Percentiles rank a stretch among this genome's conserved stretches.
Conservation (phyloP, 2,329 filamentous ascomycete genomes). For the Ophiostoma sp. region DNA sequence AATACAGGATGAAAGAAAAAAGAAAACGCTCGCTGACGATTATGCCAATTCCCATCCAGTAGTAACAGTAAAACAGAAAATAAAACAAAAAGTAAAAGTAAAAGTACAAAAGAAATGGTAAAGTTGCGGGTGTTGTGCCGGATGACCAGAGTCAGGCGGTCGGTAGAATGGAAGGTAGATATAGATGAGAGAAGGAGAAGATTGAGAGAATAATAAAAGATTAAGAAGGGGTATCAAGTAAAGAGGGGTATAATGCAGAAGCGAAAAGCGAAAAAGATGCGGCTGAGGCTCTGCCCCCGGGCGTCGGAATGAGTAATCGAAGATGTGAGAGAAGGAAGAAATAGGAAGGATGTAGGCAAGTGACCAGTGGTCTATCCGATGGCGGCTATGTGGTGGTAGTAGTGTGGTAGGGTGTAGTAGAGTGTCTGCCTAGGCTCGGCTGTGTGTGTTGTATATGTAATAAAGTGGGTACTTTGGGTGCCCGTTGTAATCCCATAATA, state of each 20-base stretch:
- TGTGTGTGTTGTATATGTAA: neutral
- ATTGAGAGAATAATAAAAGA: neutral
- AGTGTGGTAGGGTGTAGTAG: neutral
- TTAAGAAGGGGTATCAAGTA: constrained; percentile 13
- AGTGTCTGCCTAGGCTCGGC: constrained; percentile 5
- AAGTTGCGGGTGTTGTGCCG: neutral
- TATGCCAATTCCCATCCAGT: neutral
- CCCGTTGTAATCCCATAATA: too few relatives aligned
- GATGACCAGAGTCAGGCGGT: neutral
- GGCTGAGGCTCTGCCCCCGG: constrained; percentile 9
- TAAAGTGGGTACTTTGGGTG: neutral
- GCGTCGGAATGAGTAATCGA: neutral
- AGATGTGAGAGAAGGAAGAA: neutral
- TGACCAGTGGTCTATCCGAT: neutral
- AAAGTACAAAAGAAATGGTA: constrained; percentile 5
- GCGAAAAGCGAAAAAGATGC: constrained; percentile 14
- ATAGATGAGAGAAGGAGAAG: neutral
- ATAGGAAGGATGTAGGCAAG: neutral
- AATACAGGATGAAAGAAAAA: neutral
- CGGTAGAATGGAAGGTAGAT: neutral
- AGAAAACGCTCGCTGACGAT: constrained; percentile 3
- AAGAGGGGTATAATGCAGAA: constrained; percentile 16
- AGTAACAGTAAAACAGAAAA: neutral
- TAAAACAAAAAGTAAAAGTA: neutral
- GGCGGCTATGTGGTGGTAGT: neutral